Evolutionary conservation across 225 moss, liverwort and hornwort genomes (phyloP), one percentile per base, ranked within the genome.

Genomic region (Pseudoscleropodium purum): DNA sequence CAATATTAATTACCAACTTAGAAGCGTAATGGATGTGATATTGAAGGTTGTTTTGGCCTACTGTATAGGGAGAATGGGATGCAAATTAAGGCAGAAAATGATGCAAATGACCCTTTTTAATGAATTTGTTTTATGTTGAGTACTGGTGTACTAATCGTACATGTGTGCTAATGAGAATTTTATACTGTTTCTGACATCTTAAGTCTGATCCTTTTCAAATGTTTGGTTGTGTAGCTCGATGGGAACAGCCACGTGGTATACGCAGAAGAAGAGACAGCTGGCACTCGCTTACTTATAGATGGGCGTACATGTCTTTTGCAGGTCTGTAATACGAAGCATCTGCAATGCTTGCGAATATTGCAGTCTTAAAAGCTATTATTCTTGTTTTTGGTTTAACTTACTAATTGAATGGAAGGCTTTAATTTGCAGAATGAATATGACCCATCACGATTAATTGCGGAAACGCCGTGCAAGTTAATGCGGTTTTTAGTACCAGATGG

Each of bases 391-490:
- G 77, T 78, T 69, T 51, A 89, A 67, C 27, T 51, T 68, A 37
- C 52, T 81, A 39, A 85, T 41, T 57, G 62, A 56, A 49, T 85
- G 72, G 31, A 64, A 59, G 67, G 68, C 52, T 88, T 47, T 87
- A 39, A 18, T 70, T 85, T 86, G 91, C 96, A 99, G 99, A 97
- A 97, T 90, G 99, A 99, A 73, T 95, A 99, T 87, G 99, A 99
- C 84, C 99, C 99, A 59, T 99, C 99, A 20, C 95, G 94, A 49
- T 87, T 99, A 65, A 96, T 97, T 74, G 96, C 97, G 41, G 99
- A 97, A 81, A 99, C 99, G 30, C 96, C 99, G 33, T 97, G 99
- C 95, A 99, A 99, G 93, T 94, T 99, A 79, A 92, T 97, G 86
- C 95, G 99, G 7, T 99, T 90, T 79, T 70, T 97, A 54, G 94